Evolutionary conservation across 768 basidiomycete genomes (phyloP), one percentile per base, ranked within the genome.

Genomic region (Pleurotus citrinopileatus): DNA sequence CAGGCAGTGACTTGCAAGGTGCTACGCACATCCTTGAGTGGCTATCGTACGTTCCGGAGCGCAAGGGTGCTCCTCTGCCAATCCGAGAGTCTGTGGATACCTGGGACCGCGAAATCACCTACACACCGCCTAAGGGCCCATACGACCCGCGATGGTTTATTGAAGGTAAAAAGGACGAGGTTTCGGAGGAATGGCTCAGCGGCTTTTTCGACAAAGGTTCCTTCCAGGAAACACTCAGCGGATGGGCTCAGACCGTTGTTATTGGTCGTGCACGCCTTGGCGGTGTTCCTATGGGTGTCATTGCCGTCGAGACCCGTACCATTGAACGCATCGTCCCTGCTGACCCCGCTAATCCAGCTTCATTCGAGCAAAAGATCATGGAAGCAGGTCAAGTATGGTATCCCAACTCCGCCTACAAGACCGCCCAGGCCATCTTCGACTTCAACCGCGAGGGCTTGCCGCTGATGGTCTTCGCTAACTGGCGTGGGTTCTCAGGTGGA

Each of bases 331-430:
- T 98, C 43, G 90, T 98, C 34, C 95, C 97, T 27, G 97, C 97
- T 38, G 97, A 99, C 62, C 97, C 97, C 10, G 97, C 97, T 51
- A 99, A 98, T 70, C 89, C 96, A 3, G 79, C 89, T 12, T 98
- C 96, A 5, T 92, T 95, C 68, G 97, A 99, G 69, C 95, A 95
- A 65, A 88, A 88, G 61, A 94, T 98, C 70, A 96, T 98, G 88
- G 95, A 98, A 68, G 97, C 97, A n/a, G 97, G 97, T 60, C 94
- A 96, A 71, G 97, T 98, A 22, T 99, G 97, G 97, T 98, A 98
- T 69, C 97, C 97, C 29, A 98, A 99, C 71, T 96, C 94, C 4
- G 95, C 97, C 4, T 95, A 97, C 78, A 99, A 99, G 81, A 99
- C 97, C 6, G 97, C 95, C 6, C 97, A 98, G 65, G 96, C 97